Evolutionary conservation across 768 basidiomycete species (phyloP), one percentile per base, ranked within the genome.

Genomic region (Mycena polygramma): DNA sequence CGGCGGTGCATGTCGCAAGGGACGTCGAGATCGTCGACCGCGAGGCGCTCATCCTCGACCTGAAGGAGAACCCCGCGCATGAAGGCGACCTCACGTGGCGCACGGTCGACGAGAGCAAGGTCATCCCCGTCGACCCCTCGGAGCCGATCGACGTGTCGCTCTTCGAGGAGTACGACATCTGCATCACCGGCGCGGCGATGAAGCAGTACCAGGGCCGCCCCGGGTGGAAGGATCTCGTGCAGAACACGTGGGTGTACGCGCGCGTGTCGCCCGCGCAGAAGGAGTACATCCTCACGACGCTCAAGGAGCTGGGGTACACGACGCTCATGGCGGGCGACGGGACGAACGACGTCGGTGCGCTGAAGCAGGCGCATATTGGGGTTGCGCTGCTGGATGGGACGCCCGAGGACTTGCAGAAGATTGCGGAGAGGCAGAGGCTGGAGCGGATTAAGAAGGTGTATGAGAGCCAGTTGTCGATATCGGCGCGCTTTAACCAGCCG

Each of bases 241-340:
- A 96, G 75, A 91, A 98, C 77, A 96, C 96, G 1, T 99, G 96
- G 95, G 97, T 99, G 58, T 99, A 99, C 74, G 98, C 98, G 30
- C 95, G 97, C 39, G 97, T 99, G 19, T 97, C 97, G 14, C 98
- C 98, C 2, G 82, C 89, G 0, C 98, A 99, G 79, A 99, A 99
- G 83, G 98, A 99, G 80, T 89, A 89, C 79, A 99, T 99, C 81
- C 87, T 99, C 55, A 95, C 96, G 0, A 93, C 93, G 9, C 85
- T 99, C 62, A 96, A 96, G 79, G 85, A 86, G 3, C 89, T 98
- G 30, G 97, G 97, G 26, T 99, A 95, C 78, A 88, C 87, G 19
- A 99, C 98, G 0, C 87, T 99, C 60, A 99, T 99, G 98, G 98
- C 97, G 7, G 98, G 98, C 60, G 98, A 99, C 78, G 98, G 98